Base-by-base conservation (phyloP, 495 filamentous ascomycete genomes). In the Penicillium verhagenii region DNA sequence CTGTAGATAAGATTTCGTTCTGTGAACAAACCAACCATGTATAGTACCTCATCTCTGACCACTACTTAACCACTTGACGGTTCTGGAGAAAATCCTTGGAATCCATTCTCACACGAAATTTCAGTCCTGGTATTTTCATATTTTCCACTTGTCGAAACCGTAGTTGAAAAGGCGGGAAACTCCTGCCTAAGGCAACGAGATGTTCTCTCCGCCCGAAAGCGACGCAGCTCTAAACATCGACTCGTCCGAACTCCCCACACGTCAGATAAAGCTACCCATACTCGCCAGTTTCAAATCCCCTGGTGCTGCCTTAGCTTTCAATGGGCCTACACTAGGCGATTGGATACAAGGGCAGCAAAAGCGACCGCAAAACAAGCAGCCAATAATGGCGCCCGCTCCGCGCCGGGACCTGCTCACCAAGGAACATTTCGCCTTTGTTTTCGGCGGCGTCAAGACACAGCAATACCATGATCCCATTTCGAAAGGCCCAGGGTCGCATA, bases 401-500 rank as follows among this genome's bases (percentile, higher is more conserved):
- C 73, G 75, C 18, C 79, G 82, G 19, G 74, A 81, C 42, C 77
- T 79, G 50, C 71, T 88, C 19, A 59, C 81, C 6, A 87, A 86
- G 67, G 86, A 89, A 21, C 79, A 75, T 25, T 88, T 90, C 57
- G 69, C 80, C 7, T 66, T 67, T 23, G 71, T 82, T 24, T 87
- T 90, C 56, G 72, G 73, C 2, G 67, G 70, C 6, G 72, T 82
- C 4, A 86, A 83, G 59, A 81, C 79, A 11, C 84, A 87, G 64
- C 75, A 69, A 23, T 90, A 89, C 64, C 72, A 81, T 55, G 86
- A 89, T 56, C 78, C 82, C 7, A 63, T 69, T 13, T 70, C 82
- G 16, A 71, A 77, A 28, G 75, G 76, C 2, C 70, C 76, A 18
- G 77, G 76, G 21, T 78, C 76, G 31, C 82, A 83, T 57, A 79